Percentiles rank a stretch among this genome's conserved stretches.
Conservation (phyloP, 2,329 filamentous ascomycete species). For the Penicillium sp. region DNA sequence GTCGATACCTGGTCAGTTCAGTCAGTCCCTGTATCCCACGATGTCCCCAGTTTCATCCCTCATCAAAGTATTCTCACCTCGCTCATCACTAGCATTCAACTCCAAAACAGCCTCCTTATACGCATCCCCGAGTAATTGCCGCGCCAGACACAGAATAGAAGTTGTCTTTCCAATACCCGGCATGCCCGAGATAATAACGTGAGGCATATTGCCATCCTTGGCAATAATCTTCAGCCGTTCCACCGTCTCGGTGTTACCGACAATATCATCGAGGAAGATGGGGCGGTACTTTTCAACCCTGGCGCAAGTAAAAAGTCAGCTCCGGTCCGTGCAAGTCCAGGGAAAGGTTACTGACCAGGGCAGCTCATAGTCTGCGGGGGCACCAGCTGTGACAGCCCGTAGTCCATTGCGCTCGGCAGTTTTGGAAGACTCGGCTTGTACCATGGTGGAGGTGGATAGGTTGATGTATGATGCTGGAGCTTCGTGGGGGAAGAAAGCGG, state of each 20-base stretch:
- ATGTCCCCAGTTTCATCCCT: not conserved
- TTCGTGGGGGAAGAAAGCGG: slow-evolving; percentile 4
- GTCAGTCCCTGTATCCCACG: not conserved
- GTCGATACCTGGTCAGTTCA: slow-evolving; percentile 69
- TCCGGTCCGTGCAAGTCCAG: not conserved
- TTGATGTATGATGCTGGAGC: not conserved
- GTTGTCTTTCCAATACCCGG: slow-evolving; percentile 99
- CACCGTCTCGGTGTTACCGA: slow-evolving; percentile 97
- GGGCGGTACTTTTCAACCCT: slow-evolving; percentile 99
- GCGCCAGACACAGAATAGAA: slow-evolving; percentile 86
- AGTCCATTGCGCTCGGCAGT: slow-evolving; percentile 45
- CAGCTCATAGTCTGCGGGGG: slow-evolving; percentile 50
- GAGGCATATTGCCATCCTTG: slow-evolving; percentile 98
- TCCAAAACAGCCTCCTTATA: slow-evolving; percentile 98
- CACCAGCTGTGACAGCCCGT: slow-evolving; percentile 42
- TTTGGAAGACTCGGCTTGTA: slow-evolving; percentile 51
- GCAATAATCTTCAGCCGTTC: slow-evolving; percentile 98
- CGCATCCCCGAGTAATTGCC: slow-evolving; percentile 84
- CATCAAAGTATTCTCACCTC: slow-evolving; percentile 55
- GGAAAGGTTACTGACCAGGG: slow-evolving; percentile 44
- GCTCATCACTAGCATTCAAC: slow-evolving; percentile 93
- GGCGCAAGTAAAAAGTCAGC: slow-evolving; percentile 17
- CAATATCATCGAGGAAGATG: slow-evolving; percentile 91
- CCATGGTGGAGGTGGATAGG: slow-evolving; percentile 33
- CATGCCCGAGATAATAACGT: slow-evolving; percentile 99